Evolutionary conservation across 495 filamentous ascomycete species (phyloP), one percentile per base, ranked within the genome.

Genomic region (Extremus antarcticus): DNA sequence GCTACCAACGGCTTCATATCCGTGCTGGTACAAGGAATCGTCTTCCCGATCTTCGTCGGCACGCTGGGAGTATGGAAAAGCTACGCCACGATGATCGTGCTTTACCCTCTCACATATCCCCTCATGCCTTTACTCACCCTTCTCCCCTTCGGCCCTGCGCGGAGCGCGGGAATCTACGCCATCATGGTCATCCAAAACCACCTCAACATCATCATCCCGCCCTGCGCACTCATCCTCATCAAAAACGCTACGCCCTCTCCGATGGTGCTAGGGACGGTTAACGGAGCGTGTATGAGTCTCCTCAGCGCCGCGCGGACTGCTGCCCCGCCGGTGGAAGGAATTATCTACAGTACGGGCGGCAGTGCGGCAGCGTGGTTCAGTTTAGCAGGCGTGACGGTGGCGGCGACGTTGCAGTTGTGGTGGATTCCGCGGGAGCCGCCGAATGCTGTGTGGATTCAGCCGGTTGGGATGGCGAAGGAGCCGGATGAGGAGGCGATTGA

Each of bases 401-500:
- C 52, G 8, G 61, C 53, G 11, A 35, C 43, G 1, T 21, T 64
- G 23, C 61, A 64, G 47, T 21, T 64, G 3, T 60, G 23, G 22
- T 50, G 47, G 47, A 32, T 50, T 25, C 47, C 47, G 47, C 9
- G 55, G 29, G 48, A 87, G 75, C 25, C 90, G 73, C 9, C 68
- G 73, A 68, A 94, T 90, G 24, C 71, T 79, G 22, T 94, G 73
- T 0, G 81, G 85, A 61, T 90, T 87, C 0, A 94, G 70, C 0
- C 92, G 82, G 0, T 86, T 78, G 0, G 84, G 85, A 0, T 91
- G 75, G 47, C 90, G 47, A 16, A 32, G 23, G 47, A 21, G 47
- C 1, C 15, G 2, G 24, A 32, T 8, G 22, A 50, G 11, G 47
- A 13, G 1, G 47, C 35, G 3, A 15, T 16, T 15, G 25, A 29